Evolutionary conservation across 108 stramenopile species (phyloP).

Genomic region (Nitzschia putrida): DNA sequence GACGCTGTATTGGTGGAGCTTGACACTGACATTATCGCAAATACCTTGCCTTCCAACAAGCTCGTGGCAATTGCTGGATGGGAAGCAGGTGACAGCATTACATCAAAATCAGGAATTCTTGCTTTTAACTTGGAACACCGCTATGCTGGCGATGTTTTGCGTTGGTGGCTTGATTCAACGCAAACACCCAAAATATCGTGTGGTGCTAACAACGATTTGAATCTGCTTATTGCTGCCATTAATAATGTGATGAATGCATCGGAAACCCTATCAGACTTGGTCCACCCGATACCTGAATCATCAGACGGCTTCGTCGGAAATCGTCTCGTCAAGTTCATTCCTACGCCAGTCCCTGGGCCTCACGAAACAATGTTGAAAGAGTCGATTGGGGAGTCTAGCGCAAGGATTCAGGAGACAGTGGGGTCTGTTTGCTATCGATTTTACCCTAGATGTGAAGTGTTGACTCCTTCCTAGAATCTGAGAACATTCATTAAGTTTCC

Average conservation of each 20-base stretch:
- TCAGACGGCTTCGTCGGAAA: conserved; percentile 21
- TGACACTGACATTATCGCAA: conserved; percentile 26
- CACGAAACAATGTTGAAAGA: neutral
- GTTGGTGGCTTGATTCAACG: conserved; percentile 19
- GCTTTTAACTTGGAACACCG: conserved; percentile 29
- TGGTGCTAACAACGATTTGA: conserved; percentile 31
- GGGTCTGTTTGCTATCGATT: conserved; percentile 47
- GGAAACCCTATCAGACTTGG: conserved; percentile 8
- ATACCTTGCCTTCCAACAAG: conserved; percentile 30
- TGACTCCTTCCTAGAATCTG: conserved; percentile 14
- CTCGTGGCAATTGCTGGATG: conserved; percentile 39
- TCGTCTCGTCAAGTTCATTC: conserved; percentile 21
- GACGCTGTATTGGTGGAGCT: conserved; percentile 33
- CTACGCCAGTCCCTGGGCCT: conserved; percentile 8
- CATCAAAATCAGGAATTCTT: conserved; percentile 9
- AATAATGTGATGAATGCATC: conserved; percentile 12
- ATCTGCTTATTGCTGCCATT: conserved; percentile 20
- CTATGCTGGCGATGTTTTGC: conserved; percentile 13
- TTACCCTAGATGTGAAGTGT: conserved; percentile 50
- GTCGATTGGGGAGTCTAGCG: neutral
- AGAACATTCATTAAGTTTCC: neutral
- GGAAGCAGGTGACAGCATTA: neutral
- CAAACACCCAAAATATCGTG: conserved; percentile 11
- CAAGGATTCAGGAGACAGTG: conserved; percentile 25
- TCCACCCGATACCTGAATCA: conserved; percentile 17